Evolutionary conservation across 768 basidiomycete species (phyloP), one percentile per base, ranked within the genome.

Genomic region (Naganishia antarctica): DNA sequence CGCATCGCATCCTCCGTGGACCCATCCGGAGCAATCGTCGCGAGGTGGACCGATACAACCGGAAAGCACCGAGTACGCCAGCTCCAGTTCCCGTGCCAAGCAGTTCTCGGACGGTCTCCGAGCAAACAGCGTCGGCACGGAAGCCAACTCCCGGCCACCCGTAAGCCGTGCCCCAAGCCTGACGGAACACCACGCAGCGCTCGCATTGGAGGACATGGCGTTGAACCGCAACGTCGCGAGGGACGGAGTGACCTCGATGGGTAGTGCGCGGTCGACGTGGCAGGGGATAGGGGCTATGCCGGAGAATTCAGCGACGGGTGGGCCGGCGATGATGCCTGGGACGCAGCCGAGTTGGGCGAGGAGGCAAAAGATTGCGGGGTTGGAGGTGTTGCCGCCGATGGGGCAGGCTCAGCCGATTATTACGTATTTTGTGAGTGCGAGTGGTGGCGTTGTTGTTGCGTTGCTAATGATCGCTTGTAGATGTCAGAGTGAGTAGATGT

Each of bases 151-250:
- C 29, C 50, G 50, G 32, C 37, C 58, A 28, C 21, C 58, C n/a
- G n/a, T n/a, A 40, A 61, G 60, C 16, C 40, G 37, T 8, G 57
- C 64, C 8, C 64, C 64, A 12, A 65, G 64, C 28, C 15, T 51
- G 15, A 50, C 57, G 16, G 64, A 65, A 29, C 64, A 60, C 21
- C 43, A 65, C 15, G 64, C 64, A 21, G 64, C 64, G 44, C 43
- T 64, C 13, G 41, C 51, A 21, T 31, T 65, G 46, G 53, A 65
- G 29, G 64, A 64, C 26, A 47, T 64, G 40, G 63, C 53, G 28
- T 40, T 57, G 25, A 50, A 59, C 32, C 32, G 58, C 25, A 59
- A 59, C 21, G 37, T 59, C 18, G 25, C 43, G 40, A 9, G 58
- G 23, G 58, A 59, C 37, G 40, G 37, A 9, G 43, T 25, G 13